Evolutionary conservation across 2,329 filamentous ascomycete species (phyloP), one percentile per base, ranked within the genome.

Genomic region (Fusarium torreyae): DNA sequence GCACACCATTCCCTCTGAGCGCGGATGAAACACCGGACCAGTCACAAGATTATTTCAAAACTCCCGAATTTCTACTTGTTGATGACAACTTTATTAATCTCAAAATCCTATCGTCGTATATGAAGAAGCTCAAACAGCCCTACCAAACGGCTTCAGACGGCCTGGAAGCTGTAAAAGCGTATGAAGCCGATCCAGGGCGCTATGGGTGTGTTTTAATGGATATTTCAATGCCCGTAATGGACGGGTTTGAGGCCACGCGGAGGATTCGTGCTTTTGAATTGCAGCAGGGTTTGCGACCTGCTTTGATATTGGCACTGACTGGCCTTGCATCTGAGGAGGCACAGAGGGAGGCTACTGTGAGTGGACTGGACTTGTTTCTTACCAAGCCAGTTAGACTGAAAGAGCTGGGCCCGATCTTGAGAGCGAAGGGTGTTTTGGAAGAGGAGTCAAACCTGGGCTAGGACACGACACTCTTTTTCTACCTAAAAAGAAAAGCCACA

Each of bases 181-280:
- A 76, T 36, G 68, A 60, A n/a, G 34, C 64, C 1, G 61, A 70
- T 2, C 73, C 74, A 0, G 66, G 66, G 0, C 52, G 71, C 1
- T 81, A 73, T 24, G 61, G 59, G 1, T 79, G 76, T 50, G 64
- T 83, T 1, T 65, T 83, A 6, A 83, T 81, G 72, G 87, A 89
- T 66, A 83, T 88, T 2, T 87, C 82, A 55, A 89, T 89, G 87
- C 87, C 87, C 0, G 76, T 88, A 4, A 84, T 89, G 72, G 83
- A 89, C 63, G 85, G 85, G 0, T 81, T 87, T 4, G 83, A 84
- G 17, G 82, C 84, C 0, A 87, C 85, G 2, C 76, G 82, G 2
- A 77, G 79, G n/a, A 87, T 88, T 15, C 80, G 86, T 1, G 78
- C 81, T 2, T 79, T 85, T 34, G 87, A 89, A 70, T 76, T 78